Evolutionary conservation across 768 basidiomycete genomes (phyloP).

Genomic region (Russula olivacea): DNA sequence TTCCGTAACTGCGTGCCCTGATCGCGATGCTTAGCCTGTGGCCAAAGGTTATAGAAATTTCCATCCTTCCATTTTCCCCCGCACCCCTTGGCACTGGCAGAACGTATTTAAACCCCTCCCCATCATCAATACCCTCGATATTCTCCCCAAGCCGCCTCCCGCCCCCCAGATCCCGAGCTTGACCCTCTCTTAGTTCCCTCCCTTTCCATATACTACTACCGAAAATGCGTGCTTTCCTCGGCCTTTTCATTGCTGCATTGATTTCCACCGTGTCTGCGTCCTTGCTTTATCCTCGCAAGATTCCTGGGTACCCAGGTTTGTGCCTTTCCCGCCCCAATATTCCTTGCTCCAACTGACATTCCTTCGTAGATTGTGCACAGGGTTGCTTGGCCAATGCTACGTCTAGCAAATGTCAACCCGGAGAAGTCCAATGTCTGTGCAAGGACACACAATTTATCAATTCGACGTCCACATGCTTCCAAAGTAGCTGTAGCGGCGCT

Average conservation of each 20-base stretch:
- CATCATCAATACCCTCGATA: neutral
- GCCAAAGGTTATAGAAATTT: neutral
- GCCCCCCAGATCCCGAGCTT: neutral
- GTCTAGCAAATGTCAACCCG: conserved; percentile 39
- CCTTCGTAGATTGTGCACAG: conserved; percentile 43
- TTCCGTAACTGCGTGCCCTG: neutral
- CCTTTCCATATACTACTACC: conserved; percentile 9
- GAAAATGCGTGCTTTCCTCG: conserved; percentile 51
- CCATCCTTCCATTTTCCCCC: conserved; percentile 23
- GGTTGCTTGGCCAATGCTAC: conserved; percentile 44
- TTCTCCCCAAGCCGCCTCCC: neutral
- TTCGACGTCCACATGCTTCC: conserved; percentile 45
- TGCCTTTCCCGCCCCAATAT: neutral
- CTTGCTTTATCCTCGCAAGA: conserved; percentile 22
- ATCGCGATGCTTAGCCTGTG: neutral
- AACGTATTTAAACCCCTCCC: conserved; percentile 6
- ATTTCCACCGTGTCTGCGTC: conserved; percentile 34
- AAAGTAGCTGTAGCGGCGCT: conserved; percentile 38
- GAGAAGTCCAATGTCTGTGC: conserved; percentile 60
- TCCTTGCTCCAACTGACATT: neutral
- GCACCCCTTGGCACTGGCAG: conserved; percentile 23
- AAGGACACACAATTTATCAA: conserved; percentile 40
- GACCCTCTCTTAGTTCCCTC: neutral
- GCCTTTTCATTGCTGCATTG: conserved; percentile 35
- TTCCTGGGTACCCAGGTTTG: conserved; percentile 13